These are phyloP conservation scores for Porphyrellus cyaneotinctus DNA, from an alignment of 768 basidiomycete species.

Conservation along the genomic window DNA sequence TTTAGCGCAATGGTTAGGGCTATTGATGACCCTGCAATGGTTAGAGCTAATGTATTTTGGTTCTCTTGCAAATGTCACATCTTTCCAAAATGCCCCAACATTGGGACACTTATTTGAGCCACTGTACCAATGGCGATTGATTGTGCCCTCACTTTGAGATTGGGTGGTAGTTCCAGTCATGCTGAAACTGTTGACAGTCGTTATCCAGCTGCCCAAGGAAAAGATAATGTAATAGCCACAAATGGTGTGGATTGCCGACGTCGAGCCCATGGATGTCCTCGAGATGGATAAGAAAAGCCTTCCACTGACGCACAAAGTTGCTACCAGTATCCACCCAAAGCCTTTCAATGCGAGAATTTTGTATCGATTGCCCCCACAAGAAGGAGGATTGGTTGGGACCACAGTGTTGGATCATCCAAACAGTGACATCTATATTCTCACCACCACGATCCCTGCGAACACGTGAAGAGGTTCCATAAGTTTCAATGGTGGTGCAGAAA, in stretches of 20 bases:
- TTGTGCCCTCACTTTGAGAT: constrained; percentile 14
- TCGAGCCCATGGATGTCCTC: constrained; percentile 36
- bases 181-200: constrained; percentile 26
- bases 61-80: too few relatives aligned
- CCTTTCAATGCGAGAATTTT: constrained; percentile 42
- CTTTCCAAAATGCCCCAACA: too few relatives aligned
- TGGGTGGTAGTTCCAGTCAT: constrained; percentile 39
- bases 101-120: too few relatives aligned
- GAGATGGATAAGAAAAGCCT: constrained; percentile 38
- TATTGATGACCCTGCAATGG: too few relatives aligned
- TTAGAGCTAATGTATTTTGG: too few relatives aligned
- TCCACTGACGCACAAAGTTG: constrained; percentile 39
- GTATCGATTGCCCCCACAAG: constrained; percentile 35
- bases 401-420: constrained; percentile 25
- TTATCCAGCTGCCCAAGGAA: constrained; percentile 37
- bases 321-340: constrained; percentile 42
- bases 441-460: constrained; percentile 28
- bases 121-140: constrained; percentile 2
- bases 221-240: constrained; percentile 42
- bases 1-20: too few relatives aligned
- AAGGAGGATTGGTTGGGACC: constrained; percentile 25
- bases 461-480: constrained; percentile 21
- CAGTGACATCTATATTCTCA: constrained; percentile 28
- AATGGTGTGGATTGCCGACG: constrained; percentile 27
- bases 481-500: constrained; percentile 15